Evolutionary conservation across 2,329 filamentous ascomycete genomes (phyloP).

Genomic region (Niveomyces coronatus): DNA sequence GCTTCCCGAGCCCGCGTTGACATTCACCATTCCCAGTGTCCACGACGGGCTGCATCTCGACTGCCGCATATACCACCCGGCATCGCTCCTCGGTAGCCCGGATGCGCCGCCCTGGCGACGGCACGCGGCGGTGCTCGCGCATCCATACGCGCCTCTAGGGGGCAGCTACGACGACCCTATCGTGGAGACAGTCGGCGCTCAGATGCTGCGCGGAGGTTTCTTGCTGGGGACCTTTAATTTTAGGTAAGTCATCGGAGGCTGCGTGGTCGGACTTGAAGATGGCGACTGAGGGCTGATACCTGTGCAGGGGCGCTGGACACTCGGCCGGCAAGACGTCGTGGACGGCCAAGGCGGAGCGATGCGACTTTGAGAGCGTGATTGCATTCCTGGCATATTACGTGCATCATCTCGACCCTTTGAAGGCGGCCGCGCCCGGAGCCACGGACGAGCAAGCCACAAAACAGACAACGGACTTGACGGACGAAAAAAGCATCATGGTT

Average conservation of each 20-base stretch:
- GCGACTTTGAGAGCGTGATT: slow-evolving; percentile 75
- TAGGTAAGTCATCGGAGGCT: slow-evolving; percentile 54
- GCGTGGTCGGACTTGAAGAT: neutral
- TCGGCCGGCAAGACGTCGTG: slow-evolving; percentile 77
- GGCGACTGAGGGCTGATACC: slow-evolving; percentile 10
- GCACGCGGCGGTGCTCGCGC: slow-evolving; percentile 60
- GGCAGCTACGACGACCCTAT: slow-evolving; percentile 77
- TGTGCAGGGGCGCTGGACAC: slow-evolving; percentile 58
- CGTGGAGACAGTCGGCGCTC: slow-evolving; percentile 53
- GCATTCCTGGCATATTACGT: slow-evolving; percentile 71
- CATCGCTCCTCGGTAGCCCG: slow-evolving; percentile 23
- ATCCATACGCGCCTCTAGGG: slow-evolving; percentile 84
- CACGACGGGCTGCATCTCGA: slow-evolving; percentile 67
- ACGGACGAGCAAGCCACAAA: neutral
- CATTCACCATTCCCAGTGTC: slow-evolving; percentile 74
- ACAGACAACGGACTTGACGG: neutral
- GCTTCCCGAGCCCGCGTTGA: slow-evolving; percentile 48
- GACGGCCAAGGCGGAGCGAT: slow-evolving; percentile 70
- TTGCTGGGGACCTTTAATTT: slow-evolving; percentile 89
- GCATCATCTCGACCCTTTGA: slow-evolving; percentile 41
- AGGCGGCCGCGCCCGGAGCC: neutral
- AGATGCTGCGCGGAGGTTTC: slow-evolving; percentile 60
- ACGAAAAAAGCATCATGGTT: slow-evolving; percentile 33
- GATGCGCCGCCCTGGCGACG: slow-evolving; percentile 31
- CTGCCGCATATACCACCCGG: slow-evolving; percentile 73